Conservation (phyloP, 2,329 filamentous ascomycete genomes). For the Fragosphaeria purpurea region DNA sequence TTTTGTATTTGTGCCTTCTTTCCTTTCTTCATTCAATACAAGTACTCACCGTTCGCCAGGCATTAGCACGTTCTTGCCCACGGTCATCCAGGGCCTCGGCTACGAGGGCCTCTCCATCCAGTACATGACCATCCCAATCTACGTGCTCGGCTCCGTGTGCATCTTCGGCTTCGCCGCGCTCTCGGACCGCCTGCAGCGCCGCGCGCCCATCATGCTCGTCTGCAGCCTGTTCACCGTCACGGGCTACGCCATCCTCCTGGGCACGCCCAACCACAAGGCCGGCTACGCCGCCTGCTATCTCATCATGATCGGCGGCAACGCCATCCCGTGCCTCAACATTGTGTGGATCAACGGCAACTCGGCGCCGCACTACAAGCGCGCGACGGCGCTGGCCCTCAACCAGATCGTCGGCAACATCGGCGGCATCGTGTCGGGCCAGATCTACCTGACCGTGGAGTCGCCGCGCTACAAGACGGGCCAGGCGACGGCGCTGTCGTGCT, state of each 20-base stretch:
- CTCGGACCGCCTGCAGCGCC: too few species aligned
- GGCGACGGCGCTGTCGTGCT: constrained; percentile 1
- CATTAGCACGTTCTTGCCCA: constrained; percentile 24
- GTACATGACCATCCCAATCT: constrained; percentile 31
- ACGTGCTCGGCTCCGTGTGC: constrained; percentile 20
- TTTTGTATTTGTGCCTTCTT: too few species aligned
- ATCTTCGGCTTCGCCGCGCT: too few species aligned
- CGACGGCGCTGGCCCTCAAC: constrained; percentile 2
- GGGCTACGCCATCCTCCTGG: constrained; percentile 1
- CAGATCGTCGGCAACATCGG: constrained; percentile 4
- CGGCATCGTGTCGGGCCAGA: constrained; percentile 3
- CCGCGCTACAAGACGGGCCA: constrained; percentile 4
- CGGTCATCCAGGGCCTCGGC: constrained; percentile 25
- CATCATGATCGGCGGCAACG: not conserved
- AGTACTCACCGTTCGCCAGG: too few species aligned
- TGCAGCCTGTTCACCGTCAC: not conserved
- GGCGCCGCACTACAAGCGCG: constrained; percentile 5
- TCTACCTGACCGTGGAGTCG: not conserved
- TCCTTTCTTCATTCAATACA: too few species aligned
- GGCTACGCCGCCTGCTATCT: not conserved
- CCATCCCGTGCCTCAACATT: constrained; percentile 1
- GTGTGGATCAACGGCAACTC: constrained; percentile 5
- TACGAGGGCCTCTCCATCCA: constrained; percentile 27
- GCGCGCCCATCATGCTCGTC: not conserved
- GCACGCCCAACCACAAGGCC: not conserved